Evolutionary conservation across 345 rosid species (phyloP), one percentile per base, ranked within the genome.

Genomic region (Stellera chamaejasme): DNA sequence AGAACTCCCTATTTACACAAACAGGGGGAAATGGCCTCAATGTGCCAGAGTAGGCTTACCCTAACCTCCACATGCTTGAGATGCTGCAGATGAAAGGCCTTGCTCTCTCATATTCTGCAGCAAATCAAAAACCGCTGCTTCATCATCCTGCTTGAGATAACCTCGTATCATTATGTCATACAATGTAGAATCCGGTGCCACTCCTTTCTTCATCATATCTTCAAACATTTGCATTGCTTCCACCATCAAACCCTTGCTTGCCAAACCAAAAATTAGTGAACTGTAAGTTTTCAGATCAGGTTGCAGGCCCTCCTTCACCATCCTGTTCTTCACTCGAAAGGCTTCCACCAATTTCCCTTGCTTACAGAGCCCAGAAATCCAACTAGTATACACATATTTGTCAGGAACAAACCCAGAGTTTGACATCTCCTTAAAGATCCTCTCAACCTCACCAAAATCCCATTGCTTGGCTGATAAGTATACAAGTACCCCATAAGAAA

Each of bases 311-410:
- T 77, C 79, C 66, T 52, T 68, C 52, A 77, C 67, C 82, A 77
- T 77, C 69, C 36, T 62, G 19, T 66, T 65, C 64, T 73, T 77
- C 10, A 77, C 39, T 66, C 62, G 65, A 68, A 73, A 77, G 2
- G 82, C 82, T 48, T 66, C 76, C 13, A 73, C 51, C 63, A 77
- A 56, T 51, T 66, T 54, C 49, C 79, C 82, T 50, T 77, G 67
- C 60, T 60, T 60, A 52, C 79, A 77, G 28, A 77, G 60, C 45
- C 76, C 79, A 6, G 79, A 73, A 45, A 77, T 77, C 76, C 74
- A 77, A 51, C 66, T 71, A 56, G 82, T 77, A 60, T 71, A 77
- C 65, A 71, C 72, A 71, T 70, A 71, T 66, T 74, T 74, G 69
- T 77, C 74, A 1, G 72, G 70, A 65, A 54, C 56, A 43, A 77